phyloP scores from a whole-genome alignment of 2,329 filamentous ascomycete genomes.

The Xylariaceae sp. region DNA sequence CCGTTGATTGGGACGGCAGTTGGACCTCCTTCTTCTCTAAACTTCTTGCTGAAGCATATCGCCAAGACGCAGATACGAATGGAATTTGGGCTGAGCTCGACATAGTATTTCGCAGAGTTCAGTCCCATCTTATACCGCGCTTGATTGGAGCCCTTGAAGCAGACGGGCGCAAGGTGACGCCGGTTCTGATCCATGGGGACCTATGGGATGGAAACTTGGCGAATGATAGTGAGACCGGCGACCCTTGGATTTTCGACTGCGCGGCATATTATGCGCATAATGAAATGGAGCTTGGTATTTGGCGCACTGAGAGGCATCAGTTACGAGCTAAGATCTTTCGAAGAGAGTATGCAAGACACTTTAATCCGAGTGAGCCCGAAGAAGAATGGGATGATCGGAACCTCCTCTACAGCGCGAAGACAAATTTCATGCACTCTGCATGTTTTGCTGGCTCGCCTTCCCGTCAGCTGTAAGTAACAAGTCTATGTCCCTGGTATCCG shows the following conservation, averaged over 20 bases:
- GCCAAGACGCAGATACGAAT: slow-evolving; percentile 40
- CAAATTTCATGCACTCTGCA: slow-evolving; percentile 25
- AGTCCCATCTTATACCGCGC: slow-evolving; percentile 41
- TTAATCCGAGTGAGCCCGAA: slow-evolving; percentile 35
- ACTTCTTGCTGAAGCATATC: slow-evolving; percentile 38
- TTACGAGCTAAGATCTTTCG: slow-evolving; percentile 20
- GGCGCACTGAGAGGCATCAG: slow-evolving; percentile 32
- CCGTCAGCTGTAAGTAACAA: slow-evolving; percentile 10
- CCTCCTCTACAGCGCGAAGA: slow-evolving; percentile 34
- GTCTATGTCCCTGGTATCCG: no score
- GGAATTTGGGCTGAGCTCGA: slow-evolving; percentile 42
- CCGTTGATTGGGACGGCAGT: slow-evolving; percentile 44
- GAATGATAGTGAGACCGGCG: slow-evolving; percentile 37
- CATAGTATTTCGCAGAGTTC: slow-evolving; percentile 24
- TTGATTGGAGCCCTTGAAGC: slow-evolving; percentile 35
- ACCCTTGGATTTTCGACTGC: slow-evolving; percentile 45
- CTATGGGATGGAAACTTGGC: slow-evolving; percentile 50
- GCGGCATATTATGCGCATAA: slow-evolving; percentile 48
- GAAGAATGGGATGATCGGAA: slow-evolving; percentile 42
- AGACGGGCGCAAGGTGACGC: slow-evolving; percentile 35
- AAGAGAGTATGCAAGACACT: slow-evolving; percentile 30
- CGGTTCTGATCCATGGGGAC: slow-evolving; percentile 47
- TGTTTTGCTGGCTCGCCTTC: slow-evolving; percentile 15
- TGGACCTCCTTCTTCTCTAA: slow-evolving; percentile 48
- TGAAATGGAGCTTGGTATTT: slow-evolving; percentile 44